These are phyloP conservation scores for Wickerhamomyces chambardii DNA, from an alignment of 805 yeast species.

Conservation along the genomic window DNA sequence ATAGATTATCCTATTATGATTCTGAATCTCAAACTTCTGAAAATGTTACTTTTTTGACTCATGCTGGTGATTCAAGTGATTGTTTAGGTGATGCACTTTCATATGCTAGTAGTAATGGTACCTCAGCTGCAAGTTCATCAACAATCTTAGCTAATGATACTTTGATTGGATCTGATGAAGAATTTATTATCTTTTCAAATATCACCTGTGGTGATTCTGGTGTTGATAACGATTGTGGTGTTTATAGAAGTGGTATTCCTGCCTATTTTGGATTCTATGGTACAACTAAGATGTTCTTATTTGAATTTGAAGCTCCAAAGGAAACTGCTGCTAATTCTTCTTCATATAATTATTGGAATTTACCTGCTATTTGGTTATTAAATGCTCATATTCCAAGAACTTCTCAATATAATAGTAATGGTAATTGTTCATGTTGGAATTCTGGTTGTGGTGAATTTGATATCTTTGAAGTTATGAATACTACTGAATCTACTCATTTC, in stretches of 20 bases:
- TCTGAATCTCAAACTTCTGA: conserved; percentile 36
- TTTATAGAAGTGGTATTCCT: conserved; percentile 64
- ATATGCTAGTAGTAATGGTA: conserved; percentile 53
- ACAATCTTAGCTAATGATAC: conserved; percentile 41
- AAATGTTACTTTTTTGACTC: conserved; percentile 61
- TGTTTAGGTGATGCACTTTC: conserved; percentile 66
- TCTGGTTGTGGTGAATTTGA: conserved; percentile 78
- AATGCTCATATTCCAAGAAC: conserved; percentile 71
- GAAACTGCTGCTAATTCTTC: conserved; percentile 30
- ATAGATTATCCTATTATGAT: conserved; percentile 51
- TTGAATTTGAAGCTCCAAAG: conserved; percentile 60
- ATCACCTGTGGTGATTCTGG: conserved; percentile 49
- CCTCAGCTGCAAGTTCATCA: conserved; percentile 30
- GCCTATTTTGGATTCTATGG: conserved; percentile 70
- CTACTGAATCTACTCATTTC: conserved; percentile 43
- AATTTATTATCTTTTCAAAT: conserved; percentile 51
- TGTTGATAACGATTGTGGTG: conserved; percentile 57
- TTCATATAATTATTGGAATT: conserved; percentile 30
- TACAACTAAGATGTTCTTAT: conserved; percentile 58
- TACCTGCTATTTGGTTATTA: conserved; percentile 75
- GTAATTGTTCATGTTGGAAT: conserved; percentile 68
- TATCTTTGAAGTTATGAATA: conserved; percentile 65
- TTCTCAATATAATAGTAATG: conserved; percentile 53
- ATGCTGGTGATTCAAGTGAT: conserved; percentile 48
- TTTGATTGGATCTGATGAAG: conserved; percentile 46